Conservation (phyloP, 2,329 filamentous ascomycete species). For the Ilyonectria destructans region DNA sequence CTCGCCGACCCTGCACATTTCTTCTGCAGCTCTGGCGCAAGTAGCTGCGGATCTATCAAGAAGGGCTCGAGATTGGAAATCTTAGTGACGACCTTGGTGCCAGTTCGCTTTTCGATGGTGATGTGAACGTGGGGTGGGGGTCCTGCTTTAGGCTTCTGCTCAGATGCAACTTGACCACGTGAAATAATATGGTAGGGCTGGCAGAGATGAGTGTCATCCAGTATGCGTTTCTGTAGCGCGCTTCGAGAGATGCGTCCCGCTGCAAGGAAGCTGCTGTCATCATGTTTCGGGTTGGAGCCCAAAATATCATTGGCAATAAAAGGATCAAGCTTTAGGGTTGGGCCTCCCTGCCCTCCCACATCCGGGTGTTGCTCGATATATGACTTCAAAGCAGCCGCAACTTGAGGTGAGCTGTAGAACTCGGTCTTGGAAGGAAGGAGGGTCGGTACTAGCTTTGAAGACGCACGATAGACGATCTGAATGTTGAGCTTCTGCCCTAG, state of each 20-base stretch:
- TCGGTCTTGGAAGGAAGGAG: slow-evolving; percentile 44
- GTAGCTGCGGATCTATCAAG: slow-evolving; percentile 41
- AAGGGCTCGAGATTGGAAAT: slow-evolving; percentile 44
- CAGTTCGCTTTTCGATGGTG: slow-evolving; percentile 45
- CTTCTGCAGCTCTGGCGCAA: slow-evolving; percentile 44
- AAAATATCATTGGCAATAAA: slow-evolving; percentile 43
- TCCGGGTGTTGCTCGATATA: slow-evolving; percentile 43
- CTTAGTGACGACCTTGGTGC: slow-evolving; percentile 46
- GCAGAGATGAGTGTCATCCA: slow-evolving; percentile 40
- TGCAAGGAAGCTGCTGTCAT: slow-evolving; percentile 39
- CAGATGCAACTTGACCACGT: slow-evolving; percentile 22
- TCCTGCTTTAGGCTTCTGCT: slow-evolving; percentile 43
- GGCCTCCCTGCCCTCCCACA: slow-evolving; percentile 36
- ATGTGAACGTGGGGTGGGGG: slow-evolving; percentile 37
- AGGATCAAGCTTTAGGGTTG: slow-evolving; percentile 39
- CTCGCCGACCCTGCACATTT: slow-evolving; percentile 44
- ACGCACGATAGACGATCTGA: slow-evolving; percentile 40
- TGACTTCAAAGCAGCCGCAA: slow-evolving; percentile 41
- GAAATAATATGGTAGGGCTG: slow-evolving; percentile 43
- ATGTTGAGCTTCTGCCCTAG: slow-evolving; percentile 33
- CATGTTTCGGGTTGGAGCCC: slow-evolving; percentile 36
- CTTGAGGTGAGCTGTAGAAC: slow-evolving; percentile 38
- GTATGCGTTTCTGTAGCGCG: slow-evolving; percentile 39
- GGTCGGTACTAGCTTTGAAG: slow-evolving; percentile 40
- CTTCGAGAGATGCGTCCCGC: slow-evolving; percentile 40